phyloP scores from a whole-genome alignment of 495 filamentous ascomycete species.

The Hyaloscypha finlandica region DNA sequence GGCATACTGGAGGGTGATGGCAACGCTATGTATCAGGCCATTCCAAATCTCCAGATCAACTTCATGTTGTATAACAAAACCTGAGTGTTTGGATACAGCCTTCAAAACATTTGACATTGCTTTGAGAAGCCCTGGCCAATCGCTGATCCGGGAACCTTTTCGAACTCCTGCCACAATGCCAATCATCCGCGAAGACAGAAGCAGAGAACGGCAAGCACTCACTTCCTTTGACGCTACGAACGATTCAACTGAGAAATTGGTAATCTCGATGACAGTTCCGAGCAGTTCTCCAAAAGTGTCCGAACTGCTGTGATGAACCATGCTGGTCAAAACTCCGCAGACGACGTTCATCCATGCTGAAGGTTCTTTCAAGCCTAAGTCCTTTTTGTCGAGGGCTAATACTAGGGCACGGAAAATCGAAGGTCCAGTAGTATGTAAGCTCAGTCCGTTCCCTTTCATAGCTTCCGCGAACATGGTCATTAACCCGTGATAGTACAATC shows the following conservation, averaged over 20 bases:
- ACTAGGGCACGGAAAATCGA: conserved; percentile 70
- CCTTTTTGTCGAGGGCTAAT: conserved; percentile 48
- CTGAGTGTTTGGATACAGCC: conserved; percentile 36
- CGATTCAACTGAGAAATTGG: conserved; percentile 27
- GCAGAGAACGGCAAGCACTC: conserved; percentile 14
- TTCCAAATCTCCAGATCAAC: conserved; percentile 53
- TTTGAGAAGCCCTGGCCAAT: conserved; percentile 70
- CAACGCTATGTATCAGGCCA: conserved; percentile 57
- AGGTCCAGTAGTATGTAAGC: conserved; percentile 76
- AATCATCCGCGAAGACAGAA: conserved; percentile 54
- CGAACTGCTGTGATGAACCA: conserved; percentile 77
- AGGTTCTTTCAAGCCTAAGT: conserved; percentile 44
- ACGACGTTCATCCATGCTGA: conserved; percentile 62
- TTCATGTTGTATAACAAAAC: conserved; percentile 40
- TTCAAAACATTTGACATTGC: conserved; percentile 57
- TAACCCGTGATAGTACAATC: conserved; percentile 77
- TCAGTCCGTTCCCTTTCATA: conserved; percentile 77
- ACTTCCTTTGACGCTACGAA: conserved; percentile 14
- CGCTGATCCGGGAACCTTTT: conserved; percentile 70
- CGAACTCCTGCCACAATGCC: conserved; percentile 71
- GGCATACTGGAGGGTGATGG: conserved; percentile 72
- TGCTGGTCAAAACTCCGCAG: conserved; percentile 71
- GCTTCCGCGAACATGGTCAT: conserved; percentile 91
- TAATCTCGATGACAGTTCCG: conserved; percentile 55
- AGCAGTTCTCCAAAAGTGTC: conserved; percentile 68